Evolutionary conservation across 2,329 filamentous ascomycete species (phyloP), one percentile per base, ranked within the genome.

Genomic region (Arthrinium phaeospermum): DNA sequence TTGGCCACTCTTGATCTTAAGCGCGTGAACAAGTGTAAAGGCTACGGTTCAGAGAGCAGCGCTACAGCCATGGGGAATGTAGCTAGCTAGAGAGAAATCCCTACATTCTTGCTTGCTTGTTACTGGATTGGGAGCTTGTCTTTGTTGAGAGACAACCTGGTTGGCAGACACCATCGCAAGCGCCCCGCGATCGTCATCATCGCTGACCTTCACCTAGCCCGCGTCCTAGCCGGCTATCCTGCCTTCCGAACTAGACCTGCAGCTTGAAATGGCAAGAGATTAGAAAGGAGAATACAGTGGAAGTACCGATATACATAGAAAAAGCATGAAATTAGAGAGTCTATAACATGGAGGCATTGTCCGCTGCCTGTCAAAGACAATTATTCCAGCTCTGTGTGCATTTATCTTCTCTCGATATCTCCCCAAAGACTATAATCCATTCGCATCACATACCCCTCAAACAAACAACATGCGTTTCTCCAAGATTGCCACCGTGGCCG

Each of bases 391-490:
- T 64, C 34, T 34, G 30, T 64, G 57, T 64, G 57, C 34, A 37
- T 64, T 19, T 41, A 14, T 64, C 30, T 41, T 41, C 57, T 37
- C 53, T 64, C 34, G 6, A n/a, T n/a, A 3, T n/a, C 14, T n/a
- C 34, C 34, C 53, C 12, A 3, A 41, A 64, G 34, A n/a, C 30
- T n/a, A 41, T 24, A 41, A 12, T 34, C 13, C 34, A 24, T 2
- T 22, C 57, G 34, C 57, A 64, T 64, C 30, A 24, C 24, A 41
- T 41, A 64, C 34, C 57, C 22, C 22, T 22, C 34, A 5, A 14
- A n/a, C 57, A 14, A 2, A 4, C 70, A 80, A 70, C 5, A 81
- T 81, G 80, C 73, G 76, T 68, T 74, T 76, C 72, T 79, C 77
- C 46, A 78, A 72, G 44, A 71, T 64, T 37, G 47, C 75, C 10